Percentiles rank a stretch among this genome's conserved stretches.
Evolutionary conservation across 768 basidiomycete genomes (phyloP).

Genomic region (Trametes punicea): DNA sequence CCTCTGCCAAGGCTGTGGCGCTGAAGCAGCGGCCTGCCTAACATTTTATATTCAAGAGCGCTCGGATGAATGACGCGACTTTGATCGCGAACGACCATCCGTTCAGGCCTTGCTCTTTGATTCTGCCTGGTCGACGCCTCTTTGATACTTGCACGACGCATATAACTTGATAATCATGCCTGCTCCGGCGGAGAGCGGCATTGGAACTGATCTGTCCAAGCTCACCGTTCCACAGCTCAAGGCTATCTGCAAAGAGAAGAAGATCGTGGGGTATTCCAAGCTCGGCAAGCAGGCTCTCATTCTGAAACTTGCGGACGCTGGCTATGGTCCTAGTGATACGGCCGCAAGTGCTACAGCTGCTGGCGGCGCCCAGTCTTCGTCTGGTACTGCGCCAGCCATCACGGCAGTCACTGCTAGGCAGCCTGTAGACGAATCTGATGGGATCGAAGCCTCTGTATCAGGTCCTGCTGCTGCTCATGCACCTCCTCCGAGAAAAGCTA

Average conservation of each 20-base stretch:
- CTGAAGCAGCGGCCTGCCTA: no score
- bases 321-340: background rate
- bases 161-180: no score
- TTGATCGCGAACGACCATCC: background rate
- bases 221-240: conserved; percentile 64
- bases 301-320: conserved; percentile 37
- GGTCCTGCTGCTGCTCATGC: background rate
- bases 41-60: no score
- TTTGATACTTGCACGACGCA: no score
- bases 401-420: no score
- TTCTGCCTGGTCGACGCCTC: no score
- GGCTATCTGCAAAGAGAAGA: conserved; percentile 61
- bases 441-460: background rate
- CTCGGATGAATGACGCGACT: background rate
- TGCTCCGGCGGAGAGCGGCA: background rate
- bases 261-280: conserved; percentile 64
- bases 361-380: no score
- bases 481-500: background rate
- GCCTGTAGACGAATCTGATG: no score
- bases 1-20: no score
- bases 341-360: no score
- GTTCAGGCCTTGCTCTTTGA: no score
- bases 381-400: background rate
- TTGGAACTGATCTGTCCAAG: conserved; percentile 24
- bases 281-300: conserved; percentile 57